phyloP scores from a whole-genome alignment of 805 yeast species.

The Cephaloascus fragrans region DNA sequence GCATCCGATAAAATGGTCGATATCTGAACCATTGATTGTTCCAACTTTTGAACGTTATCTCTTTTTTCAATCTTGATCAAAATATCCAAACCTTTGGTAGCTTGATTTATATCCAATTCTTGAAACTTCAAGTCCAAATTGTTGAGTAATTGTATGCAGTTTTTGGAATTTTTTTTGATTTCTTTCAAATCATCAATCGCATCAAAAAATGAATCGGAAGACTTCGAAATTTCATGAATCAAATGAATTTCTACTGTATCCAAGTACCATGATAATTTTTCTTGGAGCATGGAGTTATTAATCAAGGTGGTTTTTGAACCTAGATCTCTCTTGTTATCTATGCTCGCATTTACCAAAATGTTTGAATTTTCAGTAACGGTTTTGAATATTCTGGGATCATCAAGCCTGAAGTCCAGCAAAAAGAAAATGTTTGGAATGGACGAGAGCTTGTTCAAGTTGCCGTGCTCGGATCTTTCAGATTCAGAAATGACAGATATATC shows the following conservation, averaged over 20 bases:
- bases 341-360: conserved; percentile 21
- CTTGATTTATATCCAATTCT: conserved; percentile 36
- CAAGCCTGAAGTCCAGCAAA: conserved; percentile 62
- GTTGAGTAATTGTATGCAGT: conserved; percentile 37
- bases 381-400: conserved; percentile 79
- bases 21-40: conserved; percentile 50
- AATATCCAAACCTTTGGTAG: conserved; percentile 39
- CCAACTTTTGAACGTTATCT: conserved; percentile 52
- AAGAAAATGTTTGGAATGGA: conserved; percentile 65
- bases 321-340: conserved; percentile 7
- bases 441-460: conserved; percentile 14
- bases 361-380: conserved; percentile 57
- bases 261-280: conserved; percentile 68
- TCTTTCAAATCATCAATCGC: conserved; percentile 72
- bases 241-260: conserved; percentile 79
- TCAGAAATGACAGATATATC: conserved; percentile 1
- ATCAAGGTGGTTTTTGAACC: conserved; percentile 26
- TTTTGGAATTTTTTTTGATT: conserved; percentile 45
- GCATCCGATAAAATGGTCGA: conserved; percentile 33
- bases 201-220: conserved; percentile 77
- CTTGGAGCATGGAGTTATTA: conserved; percentile 55
- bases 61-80: conserved; percentile 40
- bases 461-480: conserved; percentile 1
- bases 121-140: conserved; percentile 36
- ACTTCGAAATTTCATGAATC: conserved; percentile 72